These are phyloP conservation scores for Obba rivulosa DNA, from an alignment of 768 basidiomycete genomes.

Conservation along the genomic window DNA sequence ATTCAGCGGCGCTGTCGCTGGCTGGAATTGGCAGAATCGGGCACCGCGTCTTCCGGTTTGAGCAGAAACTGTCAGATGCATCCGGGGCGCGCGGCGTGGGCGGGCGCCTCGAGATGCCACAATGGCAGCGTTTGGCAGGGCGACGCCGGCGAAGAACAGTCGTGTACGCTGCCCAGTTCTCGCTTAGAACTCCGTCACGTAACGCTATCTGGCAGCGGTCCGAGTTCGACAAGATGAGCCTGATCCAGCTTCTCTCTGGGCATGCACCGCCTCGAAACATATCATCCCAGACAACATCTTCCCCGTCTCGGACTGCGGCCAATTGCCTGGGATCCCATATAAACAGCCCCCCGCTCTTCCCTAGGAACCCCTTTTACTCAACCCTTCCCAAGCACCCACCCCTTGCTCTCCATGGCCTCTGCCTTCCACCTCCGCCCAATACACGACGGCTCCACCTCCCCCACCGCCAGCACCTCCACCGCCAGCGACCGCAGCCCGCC, in stretches of 20 bases:
- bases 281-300: neutral
- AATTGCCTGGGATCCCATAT: conserved; percentile 3
- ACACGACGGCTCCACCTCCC: conserved; percentile 48
- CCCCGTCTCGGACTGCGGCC: neutral
- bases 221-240: neutral
- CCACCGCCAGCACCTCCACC: conserved; percentile 44
- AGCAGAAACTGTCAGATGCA: conserved; percentile 5
- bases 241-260: neutral
- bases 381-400: conserved; percentile 9
- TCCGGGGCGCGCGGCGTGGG: neutral
- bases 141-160: neutral
- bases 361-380: conserved; percentile 4
- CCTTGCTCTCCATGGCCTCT: conserved; percentile 7
- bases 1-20: too few relatives aligned
- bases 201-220: conserved; percentile 7
- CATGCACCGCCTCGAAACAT: neutral
- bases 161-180: neutral
- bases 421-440: conserved; percentile 51
- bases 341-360: conserved; percentile 1
- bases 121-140: neutral
- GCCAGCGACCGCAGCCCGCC: conserved; percentile 35
- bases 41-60: conserved; percentile 3
- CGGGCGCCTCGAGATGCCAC: neutral
- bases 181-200: conserved; percentile 5
- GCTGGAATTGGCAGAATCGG: neutral